A percentile compares a stretch with the other conserved stretches of the same genome.
These are phyloP conservation scores for Prunus mume DNA, from an alignment of 306 rosid species.

Conservation along the genomic window DNA sequence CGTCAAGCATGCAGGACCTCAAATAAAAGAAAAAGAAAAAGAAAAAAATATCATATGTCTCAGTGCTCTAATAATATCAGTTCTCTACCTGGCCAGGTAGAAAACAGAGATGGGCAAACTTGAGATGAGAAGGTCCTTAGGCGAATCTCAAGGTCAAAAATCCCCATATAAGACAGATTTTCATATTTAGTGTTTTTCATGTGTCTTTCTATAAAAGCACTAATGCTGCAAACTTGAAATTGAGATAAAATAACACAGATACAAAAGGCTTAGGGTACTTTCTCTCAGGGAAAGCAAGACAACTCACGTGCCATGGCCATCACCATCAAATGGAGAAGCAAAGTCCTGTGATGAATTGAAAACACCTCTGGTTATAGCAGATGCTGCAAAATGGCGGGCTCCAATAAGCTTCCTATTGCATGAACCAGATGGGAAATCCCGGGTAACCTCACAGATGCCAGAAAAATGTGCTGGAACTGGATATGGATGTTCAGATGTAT, in stretches of 20 bases:
- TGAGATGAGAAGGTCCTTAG: not conserved
- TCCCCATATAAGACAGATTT: not conserved
- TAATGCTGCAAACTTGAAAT: not conserved
- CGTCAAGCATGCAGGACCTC: not conserved
- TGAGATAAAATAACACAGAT: not conserved
- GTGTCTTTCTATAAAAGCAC: not conserved
- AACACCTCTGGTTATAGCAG: slow-evolving; percentile 96
- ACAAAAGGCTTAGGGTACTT: slow-evolving; percentile 4
- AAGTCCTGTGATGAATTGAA: slow-evolving; percentile 81
- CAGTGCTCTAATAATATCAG: not conserved
- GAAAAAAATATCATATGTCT: not conserved
- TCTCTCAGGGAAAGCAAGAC: slow-evolving; percentile 21
- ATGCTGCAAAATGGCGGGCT: slow-evolving; percentile 95
- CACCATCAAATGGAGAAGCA: slow-evolving; percentile 96
- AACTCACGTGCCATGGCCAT: slow-evolving; percentile 99
- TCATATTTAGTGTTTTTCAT: not conserved
- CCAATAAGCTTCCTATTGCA: slow-evolving; percentile 98
- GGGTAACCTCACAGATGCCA: slow-evolving; percentile 93
- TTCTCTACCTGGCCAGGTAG: not conserved
- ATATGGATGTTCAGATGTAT: slow-evolving; percentile 40
- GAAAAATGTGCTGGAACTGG: slow-evolving; percentile 86
- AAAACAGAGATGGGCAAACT: not conserved
- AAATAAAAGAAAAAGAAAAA: not conserved
- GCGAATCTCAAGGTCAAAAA: not conserved
- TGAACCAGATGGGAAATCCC: slow-evolving; percentile 94